These are phyloP conservation scores for Ceratocystis harringtonii DNA, from an alignment of 2,329 filamentous ascomycete genomes.

Conservation along the genomic window DNA sequence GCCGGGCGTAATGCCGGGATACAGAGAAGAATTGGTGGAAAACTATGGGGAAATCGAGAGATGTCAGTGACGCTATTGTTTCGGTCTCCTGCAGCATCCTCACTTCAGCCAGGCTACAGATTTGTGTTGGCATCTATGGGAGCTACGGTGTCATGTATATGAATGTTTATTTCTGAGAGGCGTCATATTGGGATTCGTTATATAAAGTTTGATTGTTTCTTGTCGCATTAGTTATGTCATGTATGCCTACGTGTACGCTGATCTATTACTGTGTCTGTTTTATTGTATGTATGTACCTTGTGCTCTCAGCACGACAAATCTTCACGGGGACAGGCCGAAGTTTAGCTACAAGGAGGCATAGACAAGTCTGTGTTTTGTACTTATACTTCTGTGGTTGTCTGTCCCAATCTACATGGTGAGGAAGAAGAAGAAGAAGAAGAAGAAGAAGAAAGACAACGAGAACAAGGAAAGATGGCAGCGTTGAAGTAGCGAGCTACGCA, in stretches of 20 bases:
- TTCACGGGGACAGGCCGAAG: too few species aligned
- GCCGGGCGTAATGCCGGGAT: neutral
- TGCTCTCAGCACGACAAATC: too few species aligned
- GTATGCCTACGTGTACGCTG: neutral
- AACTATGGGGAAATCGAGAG: too few species aligned
- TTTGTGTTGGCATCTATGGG: neutral
- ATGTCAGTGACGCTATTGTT: too few species aligned
- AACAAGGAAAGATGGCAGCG: neutral
- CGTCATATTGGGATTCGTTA: neutral
- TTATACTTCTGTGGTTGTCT: neutral
- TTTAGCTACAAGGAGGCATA: too few species aligned
- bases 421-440: neutral
- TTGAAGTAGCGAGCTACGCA: neutral
- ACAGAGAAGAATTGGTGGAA: neutral
- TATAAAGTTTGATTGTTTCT: neutral
- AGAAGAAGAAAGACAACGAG: neutral
- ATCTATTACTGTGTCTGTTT: neutral
- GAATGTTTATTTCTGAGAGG: constrained; percentile 2
- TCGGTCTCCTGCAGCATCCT: too few species aligned
- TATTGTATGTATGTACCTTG: neutral
- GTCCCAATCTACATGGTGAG: neutral
- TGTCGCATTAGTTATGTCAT: neutral
- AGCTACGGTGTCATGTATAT: neutral
- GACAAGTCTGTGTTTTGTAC: neutral
- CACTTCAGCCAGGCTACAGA: neutral